A percentile compares a stretch with the other conserved stretches of the same genome.
Evolutionary conservation across 108 stramenopile genomes (phyloP).

Genomic region (Craspedostauros australis): DNA sequence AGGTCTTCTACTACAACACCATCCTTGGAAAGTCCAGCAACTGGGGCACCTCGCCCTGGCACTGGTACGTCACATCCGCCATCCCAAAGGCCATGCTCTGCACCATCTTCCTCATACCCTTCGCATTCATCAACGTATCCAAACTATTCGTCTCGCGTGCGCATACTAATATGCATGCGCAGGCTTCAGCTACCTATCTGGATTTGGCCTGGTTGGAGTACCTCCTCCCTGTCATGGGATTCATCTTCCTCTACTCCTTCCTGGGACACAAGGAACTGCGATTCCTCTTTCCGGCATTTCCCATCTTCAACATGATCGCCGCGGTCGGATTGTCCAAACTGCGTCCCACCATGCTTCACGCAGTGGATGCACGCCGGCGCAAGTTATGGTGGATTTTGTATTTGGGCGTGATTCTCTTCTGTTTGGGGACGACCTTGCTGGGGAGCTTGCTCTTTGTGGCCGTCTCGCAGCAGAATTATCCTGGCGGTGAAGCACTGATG

Average conservation of each 20-base stretch:
- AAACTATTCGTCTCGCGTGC: background rate
- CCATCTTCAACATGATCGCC: conserved; percentile 78
- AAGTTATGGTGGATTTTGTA: conserved; percentile 24
- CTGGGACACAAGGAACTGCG: conserved; percentile 96
- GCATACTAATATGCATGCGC: background rate
- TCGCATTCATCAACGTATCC: conserved; percentile 40
- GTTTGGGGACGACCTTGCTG: conserved; percentile 33
- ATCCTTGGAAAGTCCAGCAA: conserved; percentile 89
- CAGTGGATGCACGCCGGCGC: conserved; percentile 7
- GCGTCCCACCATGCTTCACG: conserved; percentile 37
- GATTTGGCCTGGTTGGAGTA: conserved; percentile 47
- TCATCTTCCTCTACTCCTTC: conserved; percentile 74
- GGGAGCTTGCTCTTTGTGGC: conserved; percentile 61
- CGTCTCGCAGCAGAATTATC: conserved; percentile 73
- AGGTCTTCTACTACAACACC: conserved; percentile 95
- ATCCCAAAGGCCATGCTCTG: conserved; percentile 76
- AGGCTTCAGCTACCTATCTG: conserved; percentile 8
- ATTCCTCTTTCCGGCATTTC: conserved; percentile 89
- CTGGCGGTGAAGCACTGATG: conserved; percentile 69
- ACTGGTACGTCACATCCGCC: conserved; percentile 89
- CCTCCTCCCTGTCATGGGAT: conserved; percentile 57
- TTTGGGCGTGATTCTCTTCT: conserved; percentile 28
- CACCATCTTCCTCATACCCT: conserved; percentile 65
- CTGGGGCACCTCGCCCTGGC: conserved; percentile 91
- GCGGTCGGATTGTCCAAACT: conserved; percentile 67